phyloP scores from a whole-genome alignment of 805 yeast genomes.

The Candida germanica region DNA sequence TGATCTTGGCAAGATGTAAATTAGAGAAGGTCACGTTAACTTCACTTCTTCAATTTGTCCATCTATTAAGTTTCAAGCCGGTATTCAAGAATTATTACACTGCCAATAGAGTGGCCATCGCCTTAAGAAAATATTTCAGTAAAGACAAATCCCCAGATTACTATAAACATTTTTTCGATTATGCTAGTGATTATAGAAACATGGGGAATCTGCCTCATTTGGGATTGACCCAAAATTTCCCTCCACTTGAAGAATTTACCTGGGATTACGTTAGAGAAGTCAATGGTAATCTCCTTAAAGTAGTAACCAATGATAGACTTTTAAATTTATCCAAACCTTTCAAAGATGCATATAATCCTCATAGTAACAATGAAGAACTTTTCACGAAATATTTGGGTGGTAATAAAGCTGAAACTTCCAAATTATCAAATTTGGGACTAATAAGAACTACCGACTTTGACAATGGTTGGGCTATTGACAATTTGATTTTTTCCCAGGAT shows the following conservation, averaged over 20 bases:
- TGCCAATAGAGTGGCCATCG: constrained; percentile 28
- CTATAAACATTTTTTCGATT: constrained; percentile 17
- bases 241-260: constrained; percentile 28
- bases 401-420: constrained; percentile 29
- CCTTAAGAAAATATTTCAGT: constrained; percentile 27
- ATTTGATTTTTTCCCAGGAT: constrained; percentile 36
- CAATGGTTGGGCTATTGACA: constrained; percentile 24
- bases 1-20: constrained; percentile 26
- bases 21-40: constrained; percentile 30
- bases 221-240: constrained; percentile 28
- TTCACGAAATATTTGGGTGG: constrained; percentile 22
- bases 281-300: constrained; percentile 16
- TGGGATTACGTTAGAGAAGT: constrained; percentile 30
- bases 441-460: constrained; percentile 20
- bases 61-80: constrained; percentile 27
- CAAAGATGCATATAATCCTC: constrained; percentile 13
- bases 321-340: constrained; percentile 21
- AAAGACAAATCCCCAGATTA: constrained; percentile 11
- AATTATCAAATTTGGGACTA: constrained; percentile 37
- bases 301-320: constrained; percentile 21
- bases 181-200: constrained; percentile 19
- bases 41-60: constrained; percentile 24
- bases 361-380: constrained; percentile 14
- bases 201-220: constrained; percentile 33
- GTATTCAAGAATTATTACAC: constrained; percentile 25